These are phyloP conservation scores for Colletotrichum falcatum DNA, from an alignment of 2,329 filamentous ascomycete species.

Conservation along the genomic window DNA sequence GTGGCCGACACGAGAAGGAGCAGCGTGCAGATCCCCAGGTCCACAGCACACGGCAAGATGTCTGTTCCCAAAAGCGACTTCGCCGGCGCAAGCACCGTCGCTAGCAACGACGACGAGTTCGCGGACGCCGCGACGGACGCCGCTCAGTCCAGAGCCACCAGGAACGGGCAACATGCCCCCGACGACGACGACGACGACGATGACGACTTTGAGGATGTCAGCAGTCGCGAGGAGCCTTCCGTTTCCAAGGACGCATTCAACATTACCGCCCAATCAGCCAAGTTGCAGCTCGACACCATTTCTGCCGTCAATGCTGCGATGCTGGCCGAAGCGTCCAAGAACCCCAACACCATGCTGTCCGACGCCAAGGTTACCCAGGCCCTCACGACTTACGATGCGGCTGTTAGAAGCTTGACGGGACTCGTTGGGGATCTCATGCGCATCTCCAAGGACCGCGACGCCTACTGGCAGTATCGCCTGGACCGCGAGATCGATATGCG, in stretches of 20 bases:
- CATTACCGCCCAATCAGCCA: slow-evolving; percentile 95
- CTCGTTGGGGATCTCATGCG: slow-evolving; percentile 88
- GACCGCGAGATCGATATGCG: slow-evolving; percentile 92
- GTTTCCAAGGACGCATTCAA: slow-evolving; percentile 93
- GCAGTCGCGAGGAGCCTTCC: slow-evolving; percentile 78
- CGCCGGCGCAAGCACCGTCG: slow-evolving; percentile 58
- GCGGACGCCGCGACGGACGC: slow-evolving; percentile 61
- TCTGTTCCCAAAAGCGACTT: slow-evolving; percentile 50
- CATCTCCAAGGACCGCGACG: slow-evolving; percentile 93
- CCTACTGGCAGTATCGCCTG: slow-evolving; percentile 95
- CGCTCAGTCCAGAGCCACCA: slow-evolving; percentile 52
- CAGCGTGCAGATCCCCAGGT: slow-evolving; percentile 60
- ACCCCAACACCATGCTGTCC: slow-evolving; percentile 78
- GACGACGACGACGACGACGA: slow-evolving; percentile 78
- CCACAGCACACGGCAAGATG: slow-evolving; percentile 52
- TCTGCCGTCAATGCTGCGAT: slow-evolving; percentile 87
- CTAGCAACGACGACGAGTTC: slow-evolving; percentile 66
- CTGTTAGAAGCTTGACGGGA: slow-evolving; percentile 86
- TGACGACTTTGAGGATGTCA: slow-evolving; percentile 80
- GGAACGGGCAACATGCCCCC: slow-evolving; percentile 48
- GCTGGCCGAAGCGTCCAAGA: slow-evolving; percentile 75
- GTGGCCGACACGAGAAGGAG: slow-evolving; percentile 57
- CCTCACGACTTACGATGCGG: slow-evolving; percentile 86
- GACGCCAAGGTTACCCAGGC: slow-evolving; percentile 83
- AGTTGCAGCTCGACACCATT: slow-evolving; percentile 86